Base-by-base conservation (phyloP, 2,329 filamentous ascomycete species). In the Paramyrothecium roridum region DNA sequence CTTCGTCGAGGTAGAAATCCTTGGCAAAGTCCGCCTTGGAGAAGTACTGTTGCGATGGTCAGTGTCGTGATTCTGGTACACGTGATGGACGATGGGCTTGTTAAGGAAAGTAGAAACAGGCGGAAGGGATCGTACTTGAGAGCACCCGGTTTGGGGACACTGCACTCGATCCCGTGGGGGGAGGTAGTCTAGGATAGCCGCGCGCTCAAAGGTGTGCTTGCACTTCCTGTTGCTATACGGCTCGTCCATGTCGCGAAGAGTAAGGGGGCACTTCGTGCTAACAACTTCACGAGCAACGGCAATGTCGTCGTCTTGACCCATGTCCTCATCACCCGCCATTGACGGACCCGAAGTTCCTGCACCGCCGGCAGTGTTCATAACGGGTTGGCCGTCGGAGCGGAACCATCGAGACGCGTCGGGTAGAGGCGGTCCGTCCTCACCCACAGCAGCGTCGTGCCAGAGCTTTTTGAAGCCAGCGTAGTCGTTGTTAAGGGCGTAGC, bases 161-260 rank as follows among this genome's bases (percentile, higher is more conserved):
- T 80, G 75, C 1, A 82, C 75, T 52, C 68, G 54, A 61, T 72
- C 52, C 52, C 64, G 56, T 61, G 64, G 54, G 78, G 78, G 67
- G 76, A 86, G 47, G 57, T 75, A 76, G n/a, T 84, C 80, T 22
- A 82, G 55, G 43, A 93, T 86, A 1, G 84, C 83, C 1, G 68
- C 65, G 68, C 83, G 87, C 65, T 93, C 87, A 66, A 90, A 93
- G 0, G 82, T 86, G 68, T 93, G 89, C 54, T 82, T 85, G 74
- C 89, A 93, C 60, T 83, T 82, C 16, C 67, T 73, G 62, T 83
- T 89, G 54, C 82, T 89, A 64, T 83, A 85, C 0, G 89, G 89
- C 52, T 90, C 80, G 46, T 76, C 73, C 74, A 91, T 86, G 48
- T 81, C 75, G 52, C 76, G 76, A 60, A 91, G 74, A 0, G 88